Conservation (phyloP, 106 monocot genomes). For the Dendrobium huoshanense region DNA sequence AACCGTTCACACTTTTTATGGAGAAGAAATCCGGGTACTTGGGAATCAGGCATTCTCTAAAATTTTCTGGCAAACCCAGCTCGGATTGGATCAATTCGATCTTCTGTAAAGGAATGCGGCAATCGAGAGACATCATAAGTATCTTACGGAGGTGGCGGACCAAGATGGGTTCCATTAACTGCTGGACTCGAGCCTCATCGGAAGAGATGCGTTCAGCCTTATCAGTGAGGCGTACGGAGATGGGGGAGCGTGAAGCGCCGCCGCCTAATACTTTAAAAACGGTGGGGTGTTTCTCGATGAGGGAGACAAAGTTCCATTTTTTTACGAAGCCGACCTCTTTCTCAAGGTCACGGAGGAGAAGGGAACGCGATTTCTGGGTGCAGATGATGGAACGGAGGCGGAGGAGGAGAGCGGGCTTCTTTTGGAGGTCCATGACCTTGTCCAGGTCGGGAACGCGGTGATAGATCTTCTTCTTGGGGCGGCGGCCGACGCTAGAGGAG, state of each 20-base stretch:
- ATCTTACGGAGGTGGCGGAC: conserved; percentile 66
- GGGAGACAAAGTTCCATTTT: conserved; percentile 74
- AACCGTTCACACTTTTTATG: conserved; percentile 23
- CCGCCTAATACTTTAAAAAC: conserved; percentile 78
- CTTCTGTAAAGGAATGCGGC: conserved; percentile 70
- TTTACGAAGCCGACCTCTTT: conserved; percentile 86
- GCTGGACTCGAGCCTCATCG: conserved; percentile 37
- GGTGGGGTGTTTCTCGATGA: conserved; percentile 65
- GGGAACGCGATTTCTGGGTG: conserved; percentile 25
- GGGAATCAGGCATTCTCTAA: conserved; percentile 36
- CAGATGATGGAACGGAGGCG: conserved; percentile 51
- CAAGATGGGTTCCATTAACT: conserved; percentile 75
- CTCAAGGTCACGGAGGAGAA: conserved; percentile 89
- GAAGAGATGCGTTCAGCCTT: conserved; percentile 38
- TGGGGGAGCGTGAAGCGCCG: conserved; percentile 25
- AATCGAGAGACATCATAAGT: conserved; percentile 93
- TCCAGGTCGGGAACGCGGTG: conserved; percentile 79
- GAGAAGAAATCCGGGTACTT: conserved; percentile 65
- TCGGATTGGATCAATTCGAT: conserved; percentile 56
- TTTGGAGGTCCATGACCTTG: conserved; percentile 74
- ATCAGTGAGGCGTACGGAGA: conserved; percentile 63
- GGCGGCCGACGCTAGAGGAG: conserved; percentile 27
- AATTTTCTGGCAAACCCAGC: conserved; percentile 56
- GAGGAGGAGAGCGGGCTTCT: conserved; percentile 69
- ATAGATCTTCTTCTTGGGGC: conserved; percentile 85